Base-by-base conservation (phyloP, 345 rosid species). In the Dipteronia sinensis region DNA sequence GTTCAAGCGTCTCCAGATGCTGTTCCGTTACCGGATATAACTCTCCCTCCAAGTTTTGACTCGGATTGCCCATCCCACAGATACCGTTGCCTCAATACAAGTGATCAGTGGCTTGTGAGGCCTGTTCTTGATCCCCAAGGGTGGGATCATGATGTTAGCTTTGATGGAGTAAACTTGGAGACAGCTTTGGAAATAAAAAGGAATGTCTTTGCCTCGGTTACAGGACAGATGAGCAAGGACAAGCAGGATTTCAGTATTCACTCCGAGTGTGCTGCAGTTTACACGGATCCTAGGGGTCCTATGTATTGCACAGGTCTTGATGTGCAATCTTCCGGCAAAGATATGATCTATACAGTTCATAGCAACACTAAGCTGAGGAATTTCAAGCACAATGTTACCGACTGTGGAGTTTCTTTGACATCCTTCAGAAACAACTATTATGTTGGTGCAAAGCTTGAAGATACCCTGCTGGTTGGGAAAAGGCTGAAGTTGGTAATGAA, bases 121-220 rank as follows among this genome's bases (percentile, higher is more conserved):
- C 98, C 98, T 71, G 97, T 96, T 79, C 90, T 89, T 76, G 95
- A 96, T 81, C 92, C 95, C 71, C 94, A 91, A 61, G 98, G 99
- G 19, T 94, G 98, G 99, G 99, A 96, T 87, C 92, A 87, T 49
- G 99, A 94, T 81, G 93, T 94, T 16, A 94, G 99, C 16, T 96
- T 93, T 72, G 97, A 96, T 79, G 98, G 97, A 51, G 81, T 96
- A 79, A 94, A 85, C 82, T 82, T 92, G 79, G 97, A 96, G 85
- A 85, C 94, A 56, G 88, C 92, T 79, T 59, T 82, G 53, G 93
- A 88, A 79, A 38, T 87, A 12, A 84, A 83, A 68, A 83, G 47
- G 79, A 86, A 91, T 78, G 69, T 89, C 11, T 78, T 78, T 82
- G 87, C 91, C 77, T 90, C 96, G 19, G 77, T 88, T 58, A 53